phyloP scores from a whole-genome alignment of 2,329 filamentous ascomycete species.

The Pseudocercospora crystallina region DNA sequence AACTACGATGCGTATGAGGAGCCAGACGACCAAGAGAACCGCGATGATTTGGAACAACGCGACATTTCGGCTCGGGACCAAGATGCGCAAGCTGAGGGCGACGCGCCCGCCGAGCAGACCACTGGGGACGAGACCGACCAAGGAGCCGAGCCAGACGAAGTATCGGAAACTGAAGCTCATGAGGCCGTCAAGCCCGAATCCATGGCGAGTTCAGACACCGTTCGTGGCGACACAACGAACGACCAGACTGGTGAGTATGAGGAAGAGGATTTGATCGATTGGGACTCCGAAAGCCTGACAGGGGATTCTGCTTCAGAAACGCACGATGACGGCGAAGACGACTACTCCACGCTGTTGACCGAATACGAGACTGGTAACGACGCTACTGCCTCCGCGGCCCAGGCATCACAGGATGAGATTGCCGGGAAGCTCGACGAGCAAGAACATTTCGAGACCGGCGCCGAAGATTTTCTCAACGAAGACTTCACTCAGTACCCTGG shows the following conservation, averaged over 20 bases:
- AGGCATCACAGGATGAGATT: slow-evolving; percentile 2
- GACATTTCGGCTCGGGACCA: slow-evolving; percentile 3
- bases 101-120: neutral
- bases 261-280: slow-evolving; percentile 26
- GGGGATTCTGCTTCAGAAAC: slow-evolving; percentile 21
- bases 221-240: slow-evolving; percentile 24
- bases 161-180: slow-evolving; percentile 6
- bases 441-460: slow-evolving; percentile 9
- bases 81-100: slow-evolving; percentile 9
- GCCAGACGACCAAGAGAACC: slow-evolving; percentile 15
- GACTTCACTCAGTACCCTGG: slow-evolving; percentile 12
- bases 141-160: slow-evolving; percentile 4
- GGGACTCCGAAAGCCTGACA: slow-evolving; percentile 28
- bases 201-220: slow-evolving; percentile 26
- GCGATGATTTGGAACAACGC: slow-evolving; percentile 14
- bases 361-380: slow-evolving; percentile 9
- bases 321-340: slow-evolving; percentile 21
- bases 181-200: slow-evolving; percentile 18
- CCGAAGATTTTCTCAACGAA: slow-evolving; percentile 17
- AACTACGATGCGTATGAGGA: slow-evolving; percentile 15
- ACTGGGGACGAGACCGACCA: neutral
- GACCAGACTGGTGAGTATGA: slow-evolving; percentile 31
- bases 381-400: neutral
- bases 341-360: slow-evolving; percentile 19
- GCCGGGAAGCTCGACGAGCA: neutral